A percentile compares a stretch with the other conserved stretches of the same genome.
Evolutionary conservation across 1,139 yeast species (phyloP).

Genomic region (Zygoascus sp.): DNA sequence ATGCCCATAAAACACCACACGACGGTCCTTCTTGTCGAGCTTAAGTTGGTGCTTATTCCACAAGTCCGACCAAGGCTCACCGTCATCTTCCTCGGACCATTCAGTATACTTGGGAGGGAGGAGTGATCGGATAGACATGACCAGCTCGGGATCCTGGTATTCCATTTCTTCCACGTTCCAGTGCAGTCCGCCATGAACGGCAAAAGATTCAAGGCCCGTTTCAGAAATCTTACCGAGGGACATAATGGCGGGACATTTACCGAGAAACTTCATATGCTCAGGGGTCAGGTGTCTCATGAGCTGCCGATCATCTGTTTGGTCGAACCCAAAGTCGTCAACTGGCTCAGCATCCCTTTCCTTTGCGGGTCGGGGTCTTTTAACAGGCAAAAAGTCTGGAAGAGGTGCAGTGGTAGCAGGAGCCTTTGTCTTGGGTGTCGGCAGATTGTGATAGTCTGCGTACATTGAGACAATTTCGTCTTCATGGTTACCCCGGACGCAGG

Average conservation of each 20-base stretch:
- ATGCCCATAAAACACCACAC: constrained; percentile 83
- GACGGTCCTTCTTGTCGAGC: constrained; percentile 32
- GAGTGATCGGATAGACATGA: constrained; percentile 58
- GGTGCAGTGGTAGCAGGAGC: background rate
- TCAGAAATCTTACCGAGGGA: constrained; percentile 58
- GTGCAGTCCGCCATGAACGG: constrained; percentile 73
- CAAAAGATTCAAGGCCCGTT: constrained; percentile 48
- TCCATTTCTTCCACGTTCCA: constrained; percentile 52
- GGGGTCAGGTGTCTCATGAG: constrained; percentile 59
- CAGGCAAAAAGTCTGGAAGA: background rate
- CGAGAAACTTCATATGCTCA: constrained; percentile 53
- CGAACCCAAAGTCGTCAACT: constrained; percentile 6
- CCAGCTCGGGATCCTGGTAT: constrained; percentile 59
- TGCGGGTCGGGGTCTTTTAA: background rate
- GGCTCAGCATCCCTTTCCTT: constrained; percentile 11
- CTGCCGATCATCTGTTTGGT: constrained; percentile 40
- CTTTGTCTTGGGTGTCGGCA: constrained; percentile 35
- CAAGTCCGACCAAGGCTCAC: constrained; percentile 55
- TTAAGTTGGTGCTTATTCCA: constrained; percentile 53
- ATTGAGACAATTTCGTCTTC: constrained; percentile 62
- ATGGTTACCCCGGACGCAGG: constrained; percentile 85
- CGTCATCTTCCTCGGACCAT: constrained; percentile 50
- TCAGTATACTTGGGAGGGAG: constrained; percentile 53
- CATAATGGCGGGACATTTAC: constrained; percentile 60
- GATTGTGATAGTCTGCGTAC: constrained; percentile 56